Conservation (phyloP, 768 basidiomycete species). For the Termitomyces sp. region DNA sequence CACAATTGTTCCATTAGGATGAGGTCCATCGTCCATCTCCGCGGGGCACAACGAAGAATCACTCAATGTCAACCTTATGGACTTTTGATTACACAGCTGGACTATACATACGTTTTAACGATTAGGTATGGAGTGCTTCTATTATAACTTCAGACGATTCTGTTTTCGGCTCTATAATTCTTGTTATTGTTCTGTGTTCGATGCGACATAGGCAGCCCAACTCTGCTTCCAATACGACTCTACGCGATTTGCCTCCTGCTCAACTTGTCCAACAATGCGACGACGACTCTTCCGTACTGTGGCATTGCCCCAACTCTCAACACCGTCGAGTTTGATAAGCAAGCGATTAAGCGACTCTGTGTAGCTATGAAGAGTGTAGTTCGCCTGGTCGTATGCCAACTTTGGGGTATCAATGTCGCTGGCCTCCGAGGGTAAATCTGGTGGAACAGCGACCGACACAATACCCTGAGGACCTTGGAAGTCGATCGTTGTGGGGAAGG, state of each 20-base stretch:
- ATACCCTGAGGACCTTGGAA: slow-evolving; percentile 33
- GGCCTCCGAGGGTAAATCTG: slow-evolving; percentile 16
- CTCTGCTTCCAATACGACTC: slow-evolving; percentile 40
- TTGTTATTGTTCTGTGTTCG: background rate
- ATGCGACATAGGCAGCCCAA: slow-evolving; percentile 25
- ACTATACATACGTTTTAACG: too few relatives aligned
- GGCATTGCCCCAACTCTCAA: slow-evolving; percentile 59
- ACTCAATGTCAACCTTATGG: background rate
- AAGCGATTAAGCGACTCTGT: slow-evolving; percentile 58
- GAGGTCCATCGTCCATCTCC: too few relatives aligned
- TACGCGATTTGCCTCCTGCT: slow-evolving; percentile 51
- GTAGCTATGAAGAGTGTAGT: slow-evolving; percentile 58
- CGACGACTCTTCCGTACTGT: slow-evolving; percentile 47
- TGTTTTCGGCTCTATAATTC: background rate
- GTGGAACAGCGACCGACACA: slow-evolving; percentile 20
- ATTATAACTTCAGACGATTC: background rate
- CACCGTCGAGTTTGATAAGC: slow-evolving; percentile 60
- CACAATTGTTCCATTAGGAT: background rate
- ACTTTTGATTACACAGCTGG: too few relatives aligned
- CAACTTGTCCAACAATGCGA: slow-evolving; percentile 50
- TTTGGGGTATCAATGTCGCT: slow-evolving; percentile 23
- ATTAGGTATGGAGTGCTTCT: background rate
- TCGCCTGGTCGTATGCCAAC: slow-evolving; percentile 57
- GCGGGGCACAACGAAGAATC: too few relatives aligned
- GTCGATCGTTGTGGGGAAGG: slow-evolving; percentile 41